Evolutionary conservation across 345 rosid genomes (phyloP), one percentile per base, ranked within the genome.

Genomic region (Sisymbrium irio): DNA sequence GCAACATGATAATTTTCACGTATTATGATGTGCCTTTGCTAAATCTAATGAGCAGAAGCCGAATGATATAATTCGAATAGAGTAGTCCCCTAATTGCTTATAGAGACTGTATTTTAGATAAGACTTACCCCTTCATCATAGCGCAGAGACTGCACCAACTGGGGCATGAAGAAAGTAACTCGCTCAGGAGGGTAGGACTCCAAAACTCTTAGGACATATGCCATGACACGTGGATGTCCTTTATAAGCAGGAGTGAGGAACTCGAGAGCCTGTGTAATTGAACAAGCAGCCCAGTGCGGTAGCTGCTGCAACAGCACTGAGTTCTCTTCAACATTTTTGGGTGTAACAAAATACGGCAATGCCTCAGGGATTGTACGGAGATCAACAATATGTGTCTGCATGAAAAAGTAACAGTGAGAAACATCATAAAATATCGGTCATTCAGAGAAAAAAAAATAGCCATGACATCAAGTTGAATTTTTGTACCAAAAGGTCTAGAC

Each of bases 211-310:
- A 95, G 86, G 72, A 95, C 96, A 85, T 92, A 95, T 51, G 99
- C 98, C 99, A 95, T 95, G 76, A 95, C 98, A 68, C 99, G 98
- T 37, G 94, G 94, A 85, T 95, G 98, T 42, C 99, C 99, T 82
- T 86, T 96, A 68, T 90, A 90, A 71, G 87, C 86, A 51, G 99
- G 98, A 79, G 91, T 81, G 72, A 96, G 94, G 76, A 96, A 96
- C 82, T 89, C 98, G 14, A 96, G 98, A 71, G 96, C 98, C 85
- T 87, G 92, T 33, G 97, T 92, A 42, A 96, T 83, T 76, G 99
- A 92, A 82, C 98, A 96, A 82, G 97, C 90, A 72, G 99, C 95
- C 98, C 99, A 96, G 82, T 96, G 99, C 10, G 99, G 99, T 73
- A 96, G 80, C 82, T 96, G 99, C 80, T 92, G 98, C 87, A 96